These are phyloP conservation scores for Dactylis glomerata DNA, from an alignment of 176 grass and related monocot species.

Conservation along the genomic window DNA sequence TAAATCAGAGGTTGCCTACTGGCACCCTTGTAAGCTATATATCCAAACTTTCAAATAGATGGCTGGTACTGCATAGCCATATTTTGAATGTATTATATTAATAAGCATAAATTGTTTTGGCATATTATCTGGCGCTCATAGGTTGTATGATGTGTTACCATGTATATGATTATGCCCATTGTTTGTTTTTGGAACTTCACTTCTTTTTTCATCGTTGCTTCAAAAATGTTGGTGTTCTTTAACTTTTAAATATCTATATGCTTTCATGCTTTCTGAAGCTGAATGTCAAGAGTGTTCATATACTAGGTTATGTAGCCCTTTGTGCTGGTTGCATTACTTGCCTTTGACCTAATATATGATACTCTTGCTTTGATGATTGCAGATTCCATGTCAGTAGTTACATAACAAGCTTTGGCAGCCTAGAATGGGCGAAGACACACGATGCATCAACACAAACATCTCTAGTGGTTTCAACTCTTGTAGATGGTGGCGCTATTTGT, in stretches of 20 bases:
- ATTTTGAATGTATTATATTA: background rate
- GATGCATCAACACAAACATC: constrained; percentile 59
- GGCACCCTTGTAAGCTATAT: background rate
- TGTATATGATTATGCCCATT: background rate
- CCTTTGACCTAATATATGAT: constrained; percentile 19
- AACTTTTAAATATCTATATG: background rate
- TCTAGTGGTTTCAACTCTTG: constrained; percentile 69
- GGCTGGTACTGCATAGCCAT: background rate
- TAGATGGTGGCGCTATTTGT: constrained; percentile 74
- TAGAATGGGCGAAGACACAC: constrained; percentile 70
- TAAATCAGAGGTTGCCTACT: background rate
- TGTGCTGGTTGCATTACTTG: constrained; percentile 3
- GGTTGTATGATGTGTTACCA: background rate
- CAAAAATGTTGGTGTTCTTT: background rate
- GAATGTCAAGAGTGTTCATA: background rate
- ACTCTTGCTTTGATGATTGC: constrained; percentile 20
- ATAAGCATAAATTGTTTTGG: background rate
- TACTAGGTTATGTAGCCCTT: background rate
- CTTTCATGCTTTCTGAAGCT: constrained; percentile 13
- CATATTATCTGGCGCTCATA: background rate
- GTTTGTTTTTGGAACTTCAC: background rate
- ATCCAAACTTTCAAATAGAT: constrained; percentile 13
- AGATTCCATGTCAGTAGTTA: constrained; percentile 76
- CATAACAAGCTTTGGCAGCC: constrained; percentile 80
- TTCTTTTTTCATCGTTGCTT: background rate